Evolutionary conservation across 2,329 filamentous ascomycete genomes (phyloP), one percentile per base, ranked within the genome.

Genomic region (Fusarium nelsonii): DNA sequence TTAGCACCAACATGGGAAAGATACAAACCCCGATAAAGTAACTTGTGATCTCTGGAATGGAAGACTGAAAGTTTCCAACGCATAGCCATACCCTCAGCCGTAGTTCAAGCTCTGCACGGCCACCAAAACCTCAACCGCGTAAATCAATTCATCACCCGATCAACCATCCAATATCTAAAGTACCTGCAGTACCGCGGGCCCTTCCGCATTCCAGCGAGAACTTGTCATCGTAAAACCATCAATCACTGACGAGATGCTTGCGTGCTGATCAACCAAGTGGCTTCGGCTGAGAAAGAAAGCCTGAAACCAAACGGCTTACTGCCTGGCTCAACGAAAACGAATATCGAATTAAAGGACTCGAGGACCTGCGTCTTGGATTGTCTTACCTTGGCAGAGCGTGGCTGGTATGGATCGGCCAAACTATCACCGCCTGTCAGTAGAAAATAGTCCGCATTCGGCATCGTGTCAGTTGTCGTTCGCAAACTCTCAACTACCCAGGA

Each of bases 391-490:
- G 43, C 23, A 57, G 30, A 14, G 30, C 12, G 7, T 30, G 23
- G 28, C 36, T 65, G 63, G 63, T 50, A 65, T 65, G 63, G 54
- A 65, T 65, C 61, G n/a, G 30, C 61, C 23, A 49, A 41, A 11
- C 20, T 30, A 36, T 53, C 46, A 30, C 15, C 12, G 3, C 15
- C 6, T 39, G 11, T 32, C 16, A 32, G 15, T 30, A 43, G 4
- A 9, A 26, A 8, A 65, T 18, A 33, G 23, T 20, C 63, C 63
- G 61, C 55, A 65, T 65, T 32, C 9, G 54, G 63, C 20, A 65
- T 49, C 55, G 63, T 45, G 48, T 41, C 20, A 34, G 48, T 40
- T n/a, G 15, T 33, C 30, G 48, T 49, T 32, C 34, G 36, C 23
- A 45, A 65, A 60, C 46, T 40, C 33, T 53, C 34, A 15, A 20